These are phyloP conservation scores for Epichloe gansuensis DNA, from an alignment of 2,329 filamentous ascomycete genomes.

Conservation along the genomic window DNA sequence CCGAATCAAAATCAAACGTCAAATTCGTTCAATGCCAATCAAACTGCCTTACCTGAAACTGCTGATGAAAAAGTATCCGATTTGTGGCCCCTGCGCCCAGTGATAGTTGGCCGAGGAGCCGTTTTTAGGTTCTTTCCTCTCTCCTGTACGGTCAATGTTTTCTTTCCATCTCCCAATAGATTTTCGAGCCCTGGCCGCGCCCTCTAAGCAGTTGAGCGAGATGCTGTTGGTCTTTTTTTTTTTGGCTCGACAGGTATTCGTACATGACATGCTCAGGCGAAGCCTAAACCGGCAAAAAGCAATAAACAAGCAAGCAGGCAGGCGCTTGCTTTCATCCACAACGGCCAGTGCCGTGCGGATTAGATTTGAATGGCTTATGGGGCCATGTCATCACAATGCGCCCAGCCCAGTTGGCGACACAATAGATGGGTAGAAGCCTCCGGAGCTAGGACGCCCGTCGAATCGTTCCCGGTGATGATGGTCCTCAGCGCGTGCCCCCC, in stretches of 20 bases:
- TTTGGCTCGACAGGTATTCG: neutral
- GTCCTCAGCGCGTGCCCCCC: constrained; percentile 18
- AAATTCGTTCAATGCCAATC: neutral
- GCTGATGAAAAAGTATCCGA: neutral
- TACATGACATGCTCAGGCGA: neutral
- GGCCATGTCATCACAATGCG: constrained; percentile 26
- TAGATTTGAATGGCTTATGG: neutral
- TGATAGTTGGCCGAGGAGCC: neutral
- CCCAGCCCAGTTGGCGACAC: constrained; percentile 30
- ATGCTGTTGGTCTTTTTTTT: neutral
- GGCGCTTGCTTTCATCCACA: neutral
- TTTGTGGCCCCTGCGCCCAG: neutral
- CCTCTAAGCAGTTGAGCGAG: neutral
- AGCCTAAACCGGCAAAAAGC: neutral
- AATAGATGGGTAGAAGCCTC: constrained; percentile 40
- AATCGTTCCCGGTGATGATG: constrained; percentile 33
- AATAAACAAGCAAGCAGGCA: constrained; percentile 1
- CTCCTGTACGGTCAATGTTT: neutral
- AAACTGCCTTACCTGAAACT: neutral
- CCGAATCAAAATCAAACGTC: neutral
- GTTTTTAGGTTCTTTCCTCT: neutral
- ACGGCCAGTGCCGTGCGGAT: neutral
- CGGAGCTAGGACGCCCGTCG: constrained; percentile 38
- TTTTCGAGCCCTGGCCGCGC: neutral
- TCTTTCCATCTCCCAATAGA: neutral